Evolutionary conservation across 345 rosid genomes (phyloP), one percentile per base, ranked within the genome.

Genomic region (Combretum micranthum): DNA sequence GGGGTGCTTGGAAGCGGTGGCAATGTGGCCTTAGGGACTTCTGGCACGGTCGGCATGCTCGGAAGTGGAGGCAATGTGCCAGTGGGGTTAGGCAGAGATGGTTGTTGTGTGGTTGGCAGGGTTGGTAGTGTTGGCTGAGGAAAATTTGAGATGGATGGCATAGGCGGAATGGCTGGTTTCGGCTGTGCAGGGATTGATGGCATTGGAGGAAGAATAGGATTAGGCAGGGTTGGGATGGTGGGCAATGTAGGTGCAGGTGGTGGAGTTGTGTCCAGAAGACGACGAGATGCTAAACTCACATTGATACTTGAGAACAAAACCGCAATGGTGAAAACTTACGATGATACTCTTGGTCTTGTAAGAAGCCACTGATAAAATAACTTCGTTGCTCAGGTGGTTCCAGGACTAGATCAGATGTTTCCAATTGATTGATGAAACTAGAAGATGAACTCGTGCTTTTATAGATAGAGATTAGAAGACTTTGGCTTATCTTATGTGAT

Each of bases 1-100:
- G n/a, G n/a, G n/a, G n/a, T 2, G 56, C 56, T 64, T 51, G 70
- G 72, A 42, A 60, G 11, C 20, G 65, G 72, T n/a, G 69, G 74
- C 52, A 25, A 25, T 25, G 26, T 25, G 26, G 5, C 26, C 26
- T 25, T 25, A 5, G 26, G 26, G 26, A 25, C 26, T 25, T 2
- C 5, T 25, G 26, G 26, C 26, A 25, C 26, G 5, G 5, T 25
- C 5, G 26, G 5, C 26, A 25, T 25, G 26, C 26, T 25, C 5
- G 5, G 26, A 25, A 25, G 26, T 25, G 26, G 26, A 25, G 26
- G 26, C 26, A 59, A 20, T 25, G 26, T 25, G 26, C 26, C 5
- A 4, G 61, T 42, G 20, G 58, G 21, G n/a, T 46, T 67, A 15
- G 74, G 74, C 12, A 53, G 65, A 45, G 47, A 55, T 43, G 64